Evolutionary conservation across 257 asterid species (phyloP).

Genomic region (Solanum virginianum): DNA sequence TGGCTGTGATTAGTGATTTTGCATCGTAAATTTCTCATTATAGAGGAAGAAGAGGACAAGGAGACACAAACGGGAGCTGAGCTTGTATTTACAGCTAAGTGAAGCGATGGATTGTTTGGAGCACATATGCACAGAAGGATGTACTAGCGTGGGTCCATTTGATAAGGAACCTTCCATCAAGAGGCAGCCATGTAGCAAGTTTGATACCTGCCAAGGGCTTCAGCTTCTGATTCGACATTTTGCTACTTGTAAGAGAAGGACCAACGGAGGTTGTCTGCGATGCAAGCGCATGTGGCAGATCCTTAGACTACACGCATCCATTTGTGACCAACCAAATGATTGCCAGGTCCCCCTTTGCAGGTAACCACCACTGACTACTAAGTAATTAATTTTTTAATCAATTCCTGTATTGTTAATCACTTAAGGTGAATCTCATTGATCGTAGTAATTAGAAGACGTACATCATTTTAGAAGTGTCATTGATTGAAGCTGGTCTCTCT

Average conservation of each 20-base stretch:
- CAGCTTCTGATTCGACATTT: constrained; percentile 76
- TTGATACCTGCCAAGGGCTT: constrained; percentile 66
- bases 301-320: constrained; percentile 59
- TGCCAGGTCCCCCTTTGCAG: constrained; percentile 93
- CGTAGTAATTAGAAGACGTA: not conserved
- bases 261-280: constrained; percentile 60
- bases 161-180: constrained; percentile 41
- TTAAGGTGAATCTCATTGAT: not conserved
- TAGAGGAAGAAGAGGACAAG: constrained; percentile 58
- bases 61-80: constrained; percentile 49
- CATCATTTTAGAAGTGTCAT: not conserved
- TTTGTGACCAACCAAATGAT: constrained; percentile 57
- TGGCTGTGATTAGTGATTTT: not conserved
- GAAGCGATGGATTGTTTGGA: constrained; percentile 90
- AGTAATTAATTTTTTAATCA: not conserved
- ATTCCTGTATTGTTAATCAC: not conserved
- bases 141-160: constrained; percentile 65
- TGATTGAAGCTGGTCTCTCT: not conserved
- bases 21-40: not conserved
- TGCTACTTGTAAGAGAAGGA: constrained; percentile 60
- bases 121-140: constrained; percentile 85
- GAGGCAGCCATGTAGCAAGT: constrained; percentile 68
- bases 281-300: constrained; percentile 96
- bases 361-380: constrained; percentile 19
- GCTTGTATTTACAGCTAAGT: constrained; percentile 52